Evolutionary conservation across 768 basidiomycete species (phyloP), one percentile per base, ranked within the genome.

Genomic region (Strobilomyces confusus): DNA sequence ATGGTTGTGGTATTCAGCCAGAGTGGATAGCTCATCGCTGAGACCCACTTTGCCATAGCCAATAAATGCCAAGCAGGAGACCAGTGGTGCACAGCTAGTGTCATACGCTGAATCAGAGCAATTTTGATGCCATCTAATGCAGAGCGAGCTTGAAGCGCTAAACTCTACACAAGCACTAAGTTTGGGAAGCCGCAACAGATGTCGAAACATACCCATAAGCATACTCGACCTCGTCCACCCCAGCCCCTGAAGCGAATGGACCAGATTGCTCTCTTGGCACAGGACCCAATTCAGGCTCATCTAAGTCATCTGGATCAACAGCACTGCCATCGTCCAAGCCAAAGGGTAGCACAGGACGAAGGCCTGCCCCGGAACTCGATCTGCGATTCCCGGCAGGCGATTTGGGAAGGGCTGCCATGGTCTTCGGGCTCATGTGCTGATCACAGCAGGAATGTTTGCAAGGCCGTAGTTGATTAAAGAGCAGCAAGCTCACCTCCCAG

Each of bases 371-470:
- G 7, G 91, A 88, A 56, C 89, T 92, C 32, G 90, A 89, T 23
- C 93, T 81, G 23, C 94, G 80, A 44, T 77, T 76, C 40, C 88
- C 86, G 15, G 87, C 87, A 17, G 94, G 94, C 0, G 92, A 95
- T 68, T 94, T 94, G 0, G 94, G 90, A 44, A 98, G 75, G 9
- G 92, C 88, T 13, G 90, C 89, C 83, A 98, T 89, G 3, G 93
- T 95, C 71, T 92, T 90, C 4, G 93, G 92, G 58, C 95, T 95
- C 87, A 98, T 89, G 65, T 95, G 94, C 94, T 94, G 58, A 19
- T 57, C 4, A 14, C 26, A 33, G 42, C 37, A 26, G 44, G 47
- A 20, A 25, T 36, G 9, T 49, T 36, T 36, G 7, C 56, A 43
- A 49, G 37, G 49, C 51, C 8, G 22, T 14, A 22, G 15, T 40